Evolutionary conservation across 176 grass and related monocot genomes (phyloP).

Genomic region (Carex parvula): DNA sequence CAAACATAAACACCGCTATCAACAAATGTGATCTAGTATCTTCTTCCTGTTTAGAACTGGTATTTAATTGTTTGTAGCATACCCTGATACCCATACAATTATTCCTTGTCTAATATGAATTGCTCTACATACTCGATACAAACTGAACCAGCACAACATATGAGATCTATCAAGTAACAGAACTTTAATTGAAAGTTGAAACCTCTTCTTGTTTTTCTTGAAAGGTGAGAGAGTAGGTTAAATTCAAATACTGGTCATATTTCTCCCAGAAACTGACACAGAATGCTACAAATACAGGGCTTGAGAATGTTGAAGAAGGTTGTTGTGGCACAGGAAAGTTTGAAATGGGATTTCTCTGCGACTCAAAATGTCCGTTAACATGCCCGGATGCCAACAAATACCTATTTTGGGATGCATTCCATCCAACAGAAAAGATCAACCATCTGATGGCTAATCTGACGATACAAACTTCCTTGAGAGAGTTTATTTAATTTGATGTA

Average conservation of each 20-base stretch:
- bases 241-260: not conserved
- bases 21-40: not conserved
- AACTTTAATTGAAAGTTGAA: not conserved
- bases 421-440: conserved; percentile 72
- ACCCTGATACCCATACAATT: no score
- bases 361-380: conserved; percentile 32
- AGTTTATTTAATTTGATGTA: conserved; percentile 29
- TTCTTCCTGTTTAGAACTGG: not conserved
- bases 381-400: conserved; percentile 56
- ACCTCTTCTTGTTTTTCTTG: not conserved
- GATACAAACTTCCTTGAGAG: conserved; percentile 14
- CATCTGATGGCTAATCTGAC: conserved; percentile 46
- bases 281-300: conserved; percentile 22
- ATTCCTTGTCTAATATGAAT: no score
- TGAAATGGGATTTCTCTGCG: conserved; percentile 70
- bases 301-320: conserved; percentile 75
- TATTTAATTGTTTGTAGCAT: no score
- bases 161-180: not conserved
- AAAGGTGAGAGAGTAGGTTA: not conserved
- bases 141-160: not conserved
- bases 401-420: conserved; percentile 88
- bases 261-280: not conserved
- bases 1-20: not conserved
- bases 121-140: no score
- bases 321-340: conserved; percentile 64